phyloP scores from a whole-genome alignment of 208 protist species.

The Wallacemonas sp. region DNA sequence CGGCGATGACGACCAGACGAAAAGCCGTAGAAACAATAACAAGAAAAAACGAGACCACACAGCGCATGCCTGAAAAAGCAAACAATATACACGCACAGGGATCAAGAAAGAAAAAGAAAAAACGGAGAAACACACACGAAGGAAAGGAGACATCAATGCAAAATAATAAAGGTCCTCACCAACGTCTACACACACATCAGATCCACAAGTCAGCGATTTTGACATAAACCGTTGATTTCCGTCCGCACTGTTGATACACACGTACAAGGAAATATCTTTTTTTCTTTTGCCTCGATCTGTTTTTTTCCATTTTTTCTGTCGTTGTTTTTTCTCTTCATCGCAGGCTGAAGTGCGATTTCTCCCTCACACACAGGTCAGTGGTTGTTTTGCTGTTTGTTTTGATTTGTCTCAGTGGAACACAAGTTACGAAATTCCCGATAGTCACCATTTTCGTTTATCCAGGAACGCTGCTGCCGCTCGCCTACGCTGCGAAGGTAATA shows the following conservation, averaged over 20 bases:
- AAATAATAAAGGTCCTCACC: constrained; percentile 17
- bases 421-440: neutral
- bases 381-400: too few relatives aligned
- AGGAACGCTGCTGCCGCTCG: constrained; percentile 12
- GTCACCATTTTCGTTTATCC: neutral
- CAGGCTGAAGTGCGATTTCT: too few relatives aligned
- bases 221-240: too few relatives aligned
- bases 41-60: neutral
- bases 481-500: constrained; percentile 16
- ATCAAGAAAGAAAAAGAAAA: neutral
- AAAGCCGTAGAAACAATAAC: neutral
- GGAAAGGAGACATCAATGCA: constrained; percentile 16
- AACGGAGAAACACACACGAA: constrained; percentile 3
- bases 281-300: constrained; percentile 9
- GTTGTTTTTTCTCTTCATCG: too few relatives aligned
- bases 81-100: too few relatives aligned
- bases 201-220: neutral
- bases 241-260: too few relatives aligned
- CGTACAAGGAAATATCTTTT: too few relatives aligned
- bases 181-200: neutral
- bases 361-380: too few relatives aligned
- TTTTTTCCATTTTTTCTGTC: neutral
- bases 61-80: too few relatives aligned
- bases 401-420: neutral
- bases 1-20: neutral